Base-by-base conservation (phyloP, 805 yeast genomes). In the Middelhovenomyces tepae region DNA sequence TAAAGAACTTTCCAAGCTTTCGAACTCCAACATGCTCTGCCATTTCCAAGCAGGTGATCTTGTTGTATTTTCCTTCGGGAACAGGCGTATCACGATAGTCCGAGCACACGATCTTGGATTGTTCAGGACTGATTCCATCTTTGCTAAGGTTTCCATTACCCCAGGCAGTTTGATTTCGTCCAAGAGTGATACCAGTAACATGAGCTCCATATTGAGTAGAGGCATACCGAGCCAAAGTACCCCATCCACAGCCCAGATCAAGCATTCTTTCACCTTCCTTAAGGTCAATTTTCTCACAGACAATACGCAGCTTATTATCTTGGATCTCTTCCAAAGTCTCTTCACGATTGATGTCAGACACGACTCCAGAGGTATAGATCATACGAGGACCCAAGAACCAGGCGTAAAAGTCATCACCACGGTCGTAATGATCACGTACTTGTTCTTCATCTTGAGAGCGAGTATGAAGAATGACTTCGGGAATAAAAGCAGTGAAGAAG, bases 191-290 rank as follows among this genome's bases (percentile, higher is more conserved):
- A 64, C 95, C 95, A 35, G 95, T 85, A 39, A 81, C 93, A 34
- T 71, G 59, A 28, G 95, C 94, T 39, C 87, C 93, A 50, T 78
- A 78, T 54, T 78, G 75, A 42, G 76, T 71, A 2, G 94, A 81
- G 19, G 91, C 86, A 58, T 67, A 84, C 19, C 89, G 69, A 29
- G 94, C 85, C 53, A 87, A 69, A 32, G 95, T 81, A 54, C 95
- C 95, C 95, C 95, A 85, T 48, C 95, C 95, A 61, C 95, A 85
- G 42, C 95, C 95, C 38, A 85, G 63, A 53, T 85, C 95, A 40
- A 85, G 73, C 56, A 84, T 65, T 40, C 64, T 64, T 45, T 85
- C 95, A 48, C 84, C 91, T 45, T 71, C 50, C 51, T 76, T 53
- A 48, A 85, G 67, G 39, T 71, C 81, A 44, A 84, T 78, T 65